phyloP scores from a whole-genome alignment of 2,329 filamentous ascomycete genomes.

The Clonostachys byssicola region DNA sequence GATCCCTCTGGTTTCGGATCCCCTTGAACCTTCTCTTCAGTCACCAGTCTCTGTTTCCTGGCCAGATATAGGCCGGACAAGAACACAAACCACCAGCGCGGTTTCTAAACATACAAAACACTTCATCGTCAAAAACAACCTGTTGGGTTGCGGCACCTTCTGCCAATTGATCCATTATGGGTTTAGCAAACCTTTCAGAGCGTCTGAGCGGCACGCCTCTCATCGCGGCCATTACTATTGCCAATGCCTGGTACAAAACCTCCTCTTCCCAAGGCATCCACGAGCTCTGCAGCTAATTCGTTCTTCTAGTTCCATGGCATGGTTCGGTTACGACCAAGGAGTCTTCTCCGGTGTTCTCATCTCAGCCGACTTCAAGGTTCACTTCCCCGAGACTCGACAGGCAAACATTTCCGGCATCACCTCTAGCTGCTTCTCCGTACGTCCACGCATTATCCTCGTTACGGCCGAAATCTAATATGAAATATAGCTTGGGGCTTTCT shows the following conservation, averaged over 20 bases:
- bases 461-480: not conserved
- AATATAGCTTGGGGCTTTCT: constrained; percentile 22
- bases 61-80: no score
- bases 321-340: constrained; percentile 29
- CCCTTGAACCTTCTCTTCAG: no score
- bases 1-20: no score
- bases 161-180: no score
- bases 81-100: no score
- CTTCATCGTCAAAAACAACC: no score
- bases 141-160: no score
- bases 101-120: no score
- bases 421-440: constrained; percentile 35
- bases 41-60: no score
- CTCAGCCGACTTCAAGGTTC: constrained; percentile 28
- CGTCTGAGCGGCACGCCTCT: constrained; percentile 13
- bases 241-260: constrained; percentile 12
- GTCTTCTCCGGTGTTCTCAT: constrained; percentile 36
- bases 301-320: constrained; percentile 15
- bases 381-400: constrained; percentile 28
- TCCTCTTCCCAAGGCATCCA: not conserved
- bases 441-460: constrained; percentile 4
- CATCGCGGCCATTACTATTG: constrained; percentile 14
- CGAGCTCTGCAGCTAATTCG: not conserved
- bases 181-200: constrained; percentile 3
- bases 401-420: constrained; percentile 36